Conservation (phyloP, 2,329 filamentous ascomycete genomes). For the Aspergillus ustus region DNA sequence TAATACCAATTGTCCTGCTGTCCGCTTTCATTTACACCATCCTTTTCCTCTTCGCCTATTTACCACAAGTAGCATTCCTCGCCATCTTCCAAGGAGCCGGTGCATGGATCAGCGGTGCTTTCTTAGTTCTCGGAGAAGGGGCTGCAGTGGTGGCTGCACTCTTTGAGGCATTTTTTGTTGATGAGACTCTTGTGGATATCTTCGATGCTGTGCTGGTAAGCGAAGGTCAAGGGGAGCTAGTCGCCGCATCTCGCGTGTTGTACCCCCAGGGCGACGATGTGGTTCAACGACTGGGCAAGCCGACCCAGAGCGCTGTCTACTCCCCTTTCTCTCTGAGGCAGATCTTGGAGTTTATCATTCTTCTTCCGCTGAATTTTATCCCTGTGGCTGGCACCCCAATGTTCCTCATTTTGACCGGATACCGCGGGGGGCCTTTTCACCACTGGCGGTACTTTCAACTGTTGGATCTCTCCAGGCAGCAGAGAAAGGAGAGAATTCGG, state of each 20-base stretch:
- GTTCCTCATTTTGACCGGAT: conserved; percentile 87
- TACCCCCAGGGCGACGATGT: conserved; percentile 71
- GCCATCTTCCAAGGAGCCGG: conserved; percentile 83
- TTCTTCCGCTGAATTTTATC: conserved; percentile 83
- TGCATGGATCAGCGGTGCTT: conserved; percentile 87
- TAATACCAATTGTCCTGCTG: conserved; percentile 80
- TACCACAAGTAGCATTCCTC: conserved; percentile 88
- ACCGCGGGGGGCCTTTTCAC: conserved; percentile 82
- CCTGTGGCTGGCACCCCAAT: conserved; percentile 81
- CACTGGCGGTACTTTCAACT: conserved; percentile 92
- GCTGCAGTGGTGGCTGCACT: conserved; percentile 66
- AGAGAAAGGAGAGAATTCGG: conserved; percentile 72
- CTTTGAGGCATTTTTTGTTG: conserved; percentile 81
- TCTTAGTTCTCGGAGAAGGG: conserved; percentile 76
- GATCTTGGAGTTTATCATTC: conserved; percentile 79
- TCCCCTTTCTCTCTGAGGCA: conserved; percentile 90
- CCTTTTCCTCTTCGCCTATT: conserved; percentile 84
- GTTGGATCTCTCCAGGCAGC: conserved; percentile 72
- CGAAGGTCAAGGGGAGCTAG: conserved; percentile 69
- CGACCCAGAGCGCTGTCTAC: conserved; percentile 76
- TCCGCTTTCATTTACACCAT: conserved; percentile 82
- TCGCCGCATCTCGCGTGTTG: conserved; percentile 68
- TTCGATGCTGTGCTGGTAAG: conserved; percentile 87
- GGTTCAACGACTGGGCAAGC: conserved; percentile 80
- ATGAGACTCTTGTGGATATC: conserved; percentile 76